Percentiles rank a stretch among this genome's conserved stretches.
Conservation (phyloP, 768 basidiomycete genomes). For the Pholiota conissans region DNA sequence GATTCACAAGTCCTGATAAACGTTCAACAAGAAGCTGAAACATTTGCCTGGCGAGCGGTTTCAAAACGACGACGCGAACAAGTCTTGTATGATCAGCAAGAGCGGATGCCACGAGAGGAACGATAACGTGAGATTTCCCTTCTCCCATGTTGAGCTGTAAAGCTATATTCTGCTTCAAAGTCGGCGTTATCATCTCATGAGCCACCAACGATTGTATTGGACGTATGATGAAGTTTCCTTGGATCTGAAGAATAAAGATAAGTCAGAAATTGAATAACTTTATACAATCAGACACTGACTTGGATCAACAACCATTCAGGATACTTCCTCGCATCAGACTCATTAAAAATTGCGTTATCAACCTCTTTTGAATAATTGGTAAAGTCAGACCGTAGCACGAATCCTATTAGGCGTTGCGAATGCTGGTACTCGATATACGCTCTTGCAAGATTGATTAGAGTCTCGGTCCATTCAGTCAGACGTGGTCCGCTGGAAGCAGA, state of each 20-base stretch:
- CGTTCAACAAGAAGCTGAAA: slow-evolving; percentile 46
- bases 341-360: slow-evolving; percentile 13
- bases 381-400: slow-evolving; percentile 14
- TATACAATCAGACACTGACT: slow-evolving; percentile 21
- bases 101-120: slow-evolving; percentile 39
- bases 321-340: slow-evolving; percentile 18
- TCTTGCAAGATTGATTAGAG: slow-evolving; percentile 28
- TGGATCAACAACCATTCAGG: slow-evolving; percentile 48
- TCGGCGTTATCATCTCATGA: slow-evolving; percentile 46
- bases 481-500: slow-evolving; percentile 14
- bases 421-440: slow-evolving; percentile 34
- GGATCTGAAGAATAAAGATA: slow-evolving; percentile 33
- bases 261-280: slow-evolving; percentile 5
- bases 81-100: slow-evolving; percentile 45
- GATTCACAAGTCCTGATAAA: slow-evolving; percentile 43
- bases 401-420: slow-evolving; percentile 31
- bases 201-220: slow-evolving; percentile 42
- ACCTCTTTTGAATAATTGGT: slow-evolving; percentile 34
- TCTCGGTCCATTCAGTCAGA: slow-evolving; percentile 26
- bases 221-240: slow-evolving; percentile 43
- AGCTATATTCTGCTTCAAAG: slow-evolving; percentile 31
- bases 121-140: slow-evolving; percentile 53
- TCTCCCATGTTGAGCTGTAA: slow-evolving; percentile 62
- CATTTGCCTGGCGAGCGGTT: slow-evolving; percentile 46
- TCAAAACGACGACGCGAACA: slow-evolving; percentile 51